phyloP scores from a whole-genome alignment of 2,329 filamentous ascomycete species.

The Colletotrichum spaethianum region DNA sequence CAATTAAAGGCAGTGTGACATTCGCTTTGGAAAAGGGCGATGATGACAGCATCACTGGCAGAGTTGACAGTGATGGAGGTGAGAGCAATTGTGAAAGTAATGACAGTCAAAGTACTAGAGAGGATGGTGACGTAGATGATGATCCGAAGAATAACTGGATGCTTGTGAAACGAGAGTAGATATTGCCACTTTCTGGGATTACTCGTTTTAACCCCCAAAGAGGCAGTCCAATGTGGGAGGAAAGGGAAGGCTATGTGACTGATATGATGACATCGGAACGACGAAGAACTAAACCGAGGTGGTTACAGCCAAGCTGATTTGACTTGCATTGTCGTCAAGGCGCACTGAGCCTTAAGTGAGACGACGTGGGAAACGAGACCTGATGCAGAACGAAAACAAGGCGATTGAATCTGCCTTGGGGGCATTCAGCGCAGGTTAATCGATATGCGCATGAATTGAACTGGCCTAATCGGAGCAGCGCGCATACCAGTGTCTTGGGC shows the following conservation, averaged over 20 bases:
- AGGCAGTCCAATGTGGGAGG: not conserved
- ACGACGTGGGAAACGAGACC: not conserved
- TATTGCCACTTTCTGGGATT: not conserved
- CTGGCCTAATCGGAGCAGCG: not conserved
- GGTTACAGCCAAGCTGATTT: not conserved
- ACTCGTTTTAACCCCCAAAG: too few relatives aligned
- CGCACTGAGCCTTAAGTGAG: not conserved
- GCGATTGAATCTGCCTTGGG: conserved; percentile 30
- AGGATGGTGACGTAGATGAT: not conserved
- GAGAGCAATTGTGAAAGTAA: not conserved
- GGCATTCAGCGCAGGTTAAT: not conserved
- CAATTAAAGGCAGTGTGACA: not conserved
- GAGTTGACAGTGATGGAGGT: not conserved
- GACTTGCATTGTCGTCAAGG: conserved; percentile 6
- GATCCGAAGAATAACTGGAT: not conserved
- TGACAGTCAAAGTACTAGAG: not conserved
- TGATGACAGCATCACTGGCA: not conserved
- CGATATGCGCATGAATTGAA: not conserved
- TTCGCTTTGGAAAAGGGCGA: not conserved
- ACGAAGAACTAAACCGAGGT: not conserved
- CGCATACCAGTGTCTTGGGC: not conserved
- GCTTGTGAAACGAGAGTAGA: not conserved
- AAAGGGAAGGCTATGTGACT: not conserved
- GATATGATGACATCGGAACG: not conserved
- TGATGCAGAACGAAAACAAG: not conserved